A percentile compares a stretch with the other conserved stretches of the same genome.
These are phyloP conservation scores for Rhodotorula taiwanensis DNA, from an alignment of 768 basidiomycete species.

Conservation along the genomic window DNA sequence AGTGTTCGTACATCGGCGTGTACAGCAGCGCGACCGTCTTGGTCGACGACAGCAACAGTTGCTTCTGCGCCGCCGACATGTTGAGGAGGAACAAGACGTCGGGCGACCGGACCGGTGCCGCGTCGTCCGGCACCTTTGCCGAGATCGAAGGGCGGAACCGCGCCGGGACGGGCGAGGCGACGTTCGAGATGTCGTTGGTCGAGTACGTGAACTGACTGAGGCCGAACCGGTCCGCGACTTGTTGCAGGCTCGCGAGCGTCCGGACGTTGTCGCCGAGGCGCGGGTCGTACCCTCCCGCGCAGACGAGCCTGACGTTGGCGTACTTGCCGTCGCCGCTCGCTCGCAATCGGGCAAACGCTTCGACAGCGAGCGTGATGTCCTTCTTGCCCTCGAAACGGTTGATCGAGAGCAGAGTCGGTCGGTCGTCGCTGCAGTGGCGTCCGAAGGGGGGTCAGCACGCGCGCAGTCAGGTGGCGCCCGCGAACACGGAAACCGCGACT, in stretches of 20 bases:
- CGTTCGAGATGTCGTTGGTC: slow-evolving; percentile 10
- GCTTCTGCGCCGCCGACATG: slow-evolving; percentile 75
- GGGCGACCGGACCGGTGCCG: slow-evolving; percentile 44
- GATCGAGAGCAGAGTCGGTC: slow-evolving; percentile 68
- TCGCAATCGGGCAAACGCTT: slow-evolving; percentile 60
- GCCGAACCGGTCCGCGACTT: slow-evolving; percentile 52
- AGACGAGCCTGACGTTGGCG: slow-evolving; percentile 58
- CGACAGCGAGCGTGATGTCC: slow-evolving; percentile 72
- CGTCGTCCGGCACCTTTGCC: slow-evolving; percentile 25
- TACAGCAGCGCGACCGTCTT: slow-evolving; percentile 73
- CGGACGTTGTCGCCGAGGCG: slow-evolving; percentile 75
- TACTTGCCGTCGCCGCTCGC: slow-evolving; percentile 2
- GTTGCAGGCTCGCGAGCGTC: slow-evolving; percentile 58
- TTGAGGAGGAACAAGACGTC: slow-evolving; percentile 85
- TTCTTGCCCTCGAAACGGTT: slow-evolving; percentile 97
- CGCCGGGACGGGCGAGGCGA: slow-evolving; percentile 4
- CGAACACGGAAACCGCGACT: too few species aligned
- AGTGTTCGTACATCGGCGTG: slow-evolving; percentile 91
- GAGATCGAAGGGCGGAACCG: slow-evolving; percentile 33
- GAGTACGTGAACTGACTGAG: slow-evolving; percentile 49
- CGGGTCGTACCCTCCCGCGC: slow-evolving; percentile 89
- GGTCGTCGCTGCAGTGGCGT: slow-evolving; percentile 48
- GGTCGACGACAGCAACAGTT: slow-evolving; percentile 62
- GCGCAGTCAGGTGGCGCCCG: not conserved
- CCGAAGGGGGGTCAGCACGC: not conserved